These are phyloP conservation scores for Fusarium virguliforme DNA, from an alignment of 2,329 filamentous ascomycete genomes.

Conservation along the genomic window DNA sequence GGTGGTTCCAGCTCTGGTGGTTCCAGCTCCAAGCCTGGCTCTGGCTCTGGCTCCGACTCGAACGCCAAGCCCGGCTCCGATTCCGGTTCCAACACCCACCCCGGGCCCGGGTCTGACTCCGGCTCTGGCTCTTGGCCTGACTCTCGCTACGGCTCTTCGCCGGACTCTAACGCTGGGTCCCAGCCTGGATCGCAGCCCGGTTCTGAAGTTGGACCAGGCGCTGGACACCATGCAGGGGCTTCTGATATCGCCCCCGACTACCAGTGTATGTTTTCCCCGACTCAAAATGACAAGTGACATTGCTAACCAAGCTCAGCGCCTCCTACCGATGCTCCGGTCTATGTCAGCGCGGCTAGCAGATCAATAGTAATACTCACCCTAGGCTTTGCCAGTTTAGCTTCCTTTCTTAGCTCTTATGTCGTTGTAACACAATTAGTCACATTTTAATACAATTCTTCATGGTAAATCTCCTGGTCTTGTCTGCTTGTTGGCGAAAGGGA, in stretches of 20 bases:
- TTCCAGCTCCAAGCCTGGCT: too few relatives aligned
- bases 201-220: background rate
- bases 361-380: constrained; percentile 1
- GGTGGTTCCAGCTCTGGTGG: background rate
- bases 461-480: too few relatives aligned
- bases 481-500: too few relatives aligned
- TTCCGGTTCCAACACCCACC: background rate
- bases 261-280: background rate
- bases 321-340: background rate
- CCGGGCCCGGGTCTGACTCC: background rate
- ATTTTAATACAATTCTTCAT: too few relatives aligned
- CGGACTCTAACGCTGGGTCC: background rate
- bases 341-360: background rate
- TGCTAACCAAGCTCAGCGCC: background rate
- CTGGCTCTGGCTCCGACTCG: too few relatives aligned
- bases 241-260: background rate
- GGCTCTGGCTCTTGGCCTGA: background rate
- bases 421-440: background rate
- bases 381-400: background rate
- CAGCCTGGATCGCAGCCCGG: background rate
- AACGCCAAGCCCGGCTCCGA: too few relatives aligned
- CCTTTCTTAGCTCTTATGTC: constrained; percentile 4
- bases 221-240: background rate
- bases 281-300: background rate
- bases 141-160: too few relatives aligned